Conservation (phyloP, 352 stramenopile genomes). For the Phytophthora pini region DNA sequence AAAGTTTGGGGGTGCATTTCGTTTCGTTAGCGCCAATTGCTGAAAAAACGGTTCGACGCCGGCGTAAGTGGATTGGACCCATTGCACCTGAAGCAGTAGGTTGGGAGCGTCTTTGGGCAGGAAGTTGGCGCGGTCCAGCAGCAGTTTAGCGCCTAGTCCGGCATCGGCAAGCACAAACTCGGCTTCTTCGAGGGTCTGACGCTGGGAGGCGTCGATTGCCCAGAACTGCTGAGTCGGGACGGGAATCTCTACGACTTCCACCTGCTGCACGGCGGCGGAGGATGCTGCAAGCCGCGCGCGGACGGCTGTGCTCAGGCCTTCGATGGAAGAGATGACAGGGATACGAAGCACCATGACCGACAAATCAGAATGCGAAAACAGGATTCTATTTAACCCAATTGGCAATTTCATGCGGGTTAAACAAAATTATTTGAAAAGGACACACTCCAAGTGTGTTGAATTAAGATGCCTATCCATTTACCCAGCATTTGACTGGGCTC, state of each 20-base stretch:
- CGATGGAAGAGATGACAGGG: slow-evolving; percentile 48
- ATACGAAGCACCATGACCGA: slow-evolving; percentile 31
- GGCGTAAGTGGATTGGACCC: slow-evolving; percentile 60
- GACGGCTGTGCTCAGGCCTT: slow-evolving; percentile 37
- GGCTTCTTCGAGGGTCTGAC: slow-evolving; percentile 29
- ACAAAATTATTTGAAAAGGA: too few relatives aligned
- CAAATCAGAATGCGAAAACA: too few relatives aligned
- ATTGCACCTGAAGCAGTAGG: slow-evolving; percentile 42
- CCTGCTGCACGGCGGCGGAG: slow-evolving; percentile 14
- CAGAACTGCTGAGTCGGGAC: slow-evolving; percentile 23
- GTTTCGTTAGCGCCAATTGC: slow-evolving; percentile 3
- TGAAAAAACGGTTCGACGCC: slow-evolving; percentile 54
- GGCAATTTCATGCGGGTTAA: too few relatives aligned
- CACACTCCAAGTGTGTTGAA: too few relatives aligned
- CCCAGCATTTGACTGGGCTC: too few relatives aligned
- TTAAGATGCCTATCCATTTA: too few relatives aligned
- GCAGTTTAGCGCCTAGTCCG: slow-evolving; percentile 27
- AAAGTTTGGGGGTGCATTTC: slow-evolving; percentile 30
- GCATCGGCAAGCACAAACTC: slow-evolving; percentile 47
- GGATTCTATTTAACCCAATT: too few relatives aligned
- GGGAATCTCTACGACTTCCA: slow-evolving; percentile 45
- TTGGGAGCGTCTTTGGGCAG: slow-evolving; percentile 7
- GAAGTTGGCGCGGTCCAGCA: slow-evolving; percentile 30
- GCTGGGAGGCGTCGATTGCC: slow-evolving; percentile 28
- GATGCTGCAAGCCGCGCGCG: slow-evolving; percentile 19